Evolutionary conservation across 2,329 filamentous ascomycete species (phyloP).

Genomic region (Curvularia sp.): DNA sequence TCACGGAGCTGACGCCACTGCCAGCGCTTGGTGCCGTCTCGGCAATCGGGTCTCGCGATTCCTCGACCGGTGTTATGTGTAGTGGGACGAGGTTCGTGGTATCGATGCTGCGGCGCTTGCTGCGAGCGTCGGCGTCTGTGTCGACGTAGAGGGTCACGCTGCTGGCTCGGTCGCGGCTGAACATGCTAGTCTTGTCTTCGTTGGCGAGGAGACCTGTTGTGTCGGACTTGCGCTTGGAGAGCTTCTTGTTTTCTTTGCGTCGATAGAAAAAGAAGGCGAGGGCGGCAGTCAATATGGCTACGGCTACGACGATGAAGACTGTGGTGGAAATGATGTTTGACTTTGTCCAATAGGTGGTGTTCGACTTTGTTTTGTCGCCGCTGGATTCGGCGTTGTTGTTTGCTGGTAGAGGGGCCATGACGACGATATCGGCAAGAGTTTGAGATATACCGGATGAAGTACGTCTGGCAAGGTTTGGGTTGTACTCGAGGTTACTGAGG

Average conservation of each 20-base stretch:
- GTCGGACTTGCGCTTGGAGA: constrained; percentile 27
- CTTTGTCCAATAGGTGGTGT: constrained; percentile 33
- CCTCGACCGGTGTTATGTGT: constrained; percentile 35
- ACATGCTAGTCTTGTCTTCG: constrained; percentile 45
- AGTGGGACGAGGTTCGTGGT: constrained; percentile 37
- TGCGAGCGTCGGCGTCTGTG: constrained; percentile 25
- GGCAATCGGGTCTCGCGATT: constrained; percentile 22
- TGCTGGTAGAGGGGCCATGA: constrained; percentile 39
- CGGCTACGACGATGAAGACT: constrained; percentile 35
- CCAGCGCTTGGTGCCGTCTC: constrained; percentile 13
- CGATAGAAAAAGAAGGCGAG: constrained; percentile 33
- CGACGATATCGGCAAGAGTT: constrained; percentile 1
- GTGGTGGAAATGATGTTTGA: constrained; percentile 37
- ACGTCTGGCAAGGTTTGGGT: constrained; percentile 1
- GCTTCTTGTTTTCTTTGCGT: constrained; percentile 36
- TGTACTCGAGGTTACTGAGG: not conserved
- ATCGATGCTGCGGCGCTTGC: constrained; percentile 33
- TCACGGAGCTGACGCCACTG: constrained; percentile 30
- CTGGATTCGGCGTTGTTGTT: constrained; percentile 21
- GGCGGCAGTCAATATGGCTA: constrained; percentile 29
- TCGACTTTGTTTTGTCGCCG: constrained; percentile 17
- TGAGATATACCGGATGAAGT: not conserved
- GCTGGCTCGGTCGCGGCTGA: constrained; percentile 37
- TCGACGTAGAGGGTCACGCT: constrained; percentile 44
- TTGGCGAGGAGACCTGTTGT: constrained; percentile 37